These are phyloP conservation scores for Mycena vitilis DNA, from an alignment of 768 basidiomycete genomes.

Conservation along the genomic window DNA sequence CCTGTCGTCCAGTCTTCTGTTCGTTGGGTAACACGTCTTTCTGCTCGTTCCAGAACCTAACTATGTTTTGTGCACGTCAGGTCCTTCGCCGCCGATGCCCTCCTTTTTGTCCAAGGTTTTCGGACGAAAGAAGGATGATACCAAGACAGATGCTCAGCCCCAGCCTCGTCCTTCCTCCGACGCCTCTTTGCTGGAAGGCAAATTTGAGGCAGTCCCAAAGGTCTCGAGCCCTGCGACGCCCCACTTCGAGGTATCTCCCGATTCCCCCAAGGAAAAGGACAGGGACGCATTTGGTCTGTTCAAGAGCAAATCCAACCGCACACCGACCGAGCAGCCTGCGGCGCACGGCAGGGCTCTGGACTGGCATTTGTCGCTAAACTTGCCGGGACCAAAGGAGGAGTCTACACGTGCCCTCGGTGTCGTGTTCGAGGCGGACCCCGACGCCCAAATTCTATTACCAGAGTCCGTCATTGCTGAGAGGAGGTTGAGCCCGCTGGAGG, in stretches of 20 bases:
- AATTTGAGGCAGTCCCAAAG: conserved; percentile 78
- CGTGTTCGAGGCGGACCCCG: conserved; percentile 71
- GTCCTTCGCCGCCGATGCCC: conserved; percentile 26
- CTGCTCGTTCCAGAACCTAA: conserved; percentile 27
- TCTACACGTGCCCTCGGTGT: conserved; percentile 61
- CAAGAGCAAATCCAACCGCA: conserved; percentile 56
- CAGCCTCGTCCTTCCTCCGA: conserved; percentile 51
- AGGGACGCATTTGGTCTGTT: conserved; percentile 66
- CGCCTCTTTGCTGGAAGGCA: conserved; percentile 72
- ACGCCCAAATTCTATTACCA: conserved; percentile 57
- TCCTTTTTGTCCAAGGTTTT: conserved; percentile 34
- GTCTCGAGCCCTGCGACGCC: conserved; percentile 53
- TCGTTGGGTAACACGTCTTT: conserved; percentile 19
- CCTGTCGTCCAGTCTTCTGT: conserved; percentile 7
- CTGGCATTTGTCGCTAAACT: conserved; percentile 70
- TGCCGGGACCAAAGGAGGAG: conserved; percentile 65
- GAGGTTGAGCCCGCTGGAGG: conserved; percentile 70
- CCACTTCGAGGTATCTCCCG: conserved; percentile 45
- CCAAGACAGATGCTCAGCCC: conserved; percentile 50
- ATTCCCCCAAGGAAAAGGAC: conserved; percentile 47
- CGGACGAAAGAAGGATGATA: conserved; percentile 33
- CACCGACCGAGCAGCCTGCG: conserved; percentile 40
- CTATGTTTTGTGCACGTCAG: conserved; percentile 10
- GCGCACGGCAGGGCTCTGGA: conserved; percentile 46
- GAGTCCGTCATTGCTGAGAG: conserved; percentile 69